Evolutionary conservation across 2,329 filamentous ascomycete species (phyloP).

Genomic region (Exserohilum turcica): DNA sequence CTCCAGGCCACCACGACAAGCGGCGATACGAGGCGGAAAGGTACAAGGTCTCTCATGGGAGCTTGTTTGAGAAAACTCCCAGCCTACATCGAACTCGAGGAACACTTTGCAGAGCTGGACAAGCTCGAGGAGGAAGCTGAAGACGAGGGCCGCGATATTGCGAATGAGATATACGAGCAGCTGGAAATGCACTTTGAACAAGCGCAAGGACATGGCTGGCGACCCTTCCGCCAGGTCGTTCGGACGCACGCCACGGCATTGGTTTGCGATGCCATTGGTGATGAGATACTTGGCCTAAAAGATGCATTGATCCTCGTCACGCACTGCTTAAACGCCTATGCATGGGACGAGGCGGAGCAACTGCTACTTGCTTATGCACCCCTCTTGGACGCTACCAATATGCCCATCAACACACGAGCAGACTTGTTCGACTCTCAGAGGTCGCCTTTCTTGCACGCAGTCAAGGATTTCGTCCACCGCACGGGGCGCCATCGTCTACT

Average conservation of each 20-base stretch:
- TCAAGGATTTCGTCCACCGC: constrained; percentile 34
- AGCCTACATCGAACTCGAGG: constrained; percentile 48
- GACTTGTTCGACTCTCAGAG: constrained; percentile 36
- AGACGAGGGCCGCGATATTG: constrained; percentile 44
- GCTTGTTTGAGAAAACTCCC: constrained; percentile 50
- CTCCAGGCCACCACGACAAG: constrained; percentile 36
- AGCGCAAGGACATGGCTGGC: constrained; percentile 44
- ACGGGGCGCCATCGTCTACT: constrained; percentile 41
- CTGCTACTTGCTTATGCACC: constrained; percentile 38
- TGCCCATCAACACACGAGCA: constrained; percentile 32
- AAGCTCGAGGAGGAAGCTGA: constrained; percentile 33
- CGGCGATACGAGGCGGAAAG: constrained; percentile 32
- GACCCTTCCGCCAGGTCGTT: constrained; percentile 48
- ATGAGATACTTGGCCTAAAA: constrained; percentile 36
- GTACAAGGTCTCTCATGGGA: constrained; percentile 46
- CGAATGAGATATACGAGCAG: constrained; percentile 48
- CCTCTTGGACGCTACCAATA: constrained; percentile 27
- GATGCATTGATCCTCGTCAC: constrained; percentile 33
- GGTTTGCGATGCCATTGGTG: constrained; percentile 45
- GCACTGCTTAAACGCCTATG: constrained; percentile 37
- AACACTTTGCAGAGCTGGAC: constrained; percentile 44
- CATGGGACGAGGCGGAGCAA: constrained; percentile 45
- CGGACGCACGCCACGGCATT: constrained; percentile 49
- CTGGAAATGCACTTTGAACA: constrained; percentile 47
- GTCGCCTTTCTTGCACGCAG: constrained; percentile 34